These are phyloP conservation scores for Penicillium sp. DNA, from an alignment of 2,329 filamentous ascomycete genomes.

Conservation along the genomic window DNA sequence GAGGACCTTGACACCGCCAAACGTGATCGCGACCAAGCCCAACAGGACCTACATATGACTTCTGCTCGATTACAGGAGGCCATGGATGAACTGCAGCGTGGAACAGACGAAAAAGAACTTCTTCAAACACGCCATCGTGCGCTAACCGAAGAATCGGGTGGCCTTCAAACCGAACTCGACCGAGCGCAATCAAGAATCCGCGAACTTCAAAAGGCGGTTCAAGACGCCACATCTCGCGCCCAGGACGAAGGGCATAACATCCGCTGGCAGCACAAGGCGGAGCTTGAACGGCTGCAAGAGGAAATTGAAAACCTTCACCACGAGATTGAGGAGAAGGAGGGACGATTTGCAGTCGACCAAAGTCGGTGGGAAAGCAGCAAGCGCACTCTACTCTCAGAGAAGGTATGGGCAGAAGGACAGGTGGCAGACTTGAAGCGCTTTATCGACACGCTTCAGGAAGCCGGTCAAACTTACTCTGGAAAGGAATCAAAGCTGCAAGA, in stretches of 20 bases:
- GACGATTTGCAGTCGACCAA: conserved; percentile 67
- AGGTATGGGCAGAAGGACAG: conserved; percentile 65
- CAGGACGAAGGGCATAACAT: conserved; percentile 62
- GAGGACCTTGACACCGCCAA: conserved; percentile 46
- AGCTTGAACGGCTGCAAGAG: conserved; percentile 55
- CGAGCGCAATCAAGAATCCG: conserved; percentile 45
- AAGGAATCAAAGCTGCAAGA: conserved; percentile 68
- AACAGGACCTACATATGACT: conserved; percentile 43
- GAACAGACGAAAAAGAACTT: conserved; percentile 64
- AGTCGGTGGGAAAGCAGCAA: conserved; percentile 71
- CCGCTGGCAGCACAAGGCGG: conserved; percentile 53
- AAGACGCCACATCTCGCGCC: conserved; percentile 57
- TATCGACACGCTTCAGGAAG: conserved; percentile 67
- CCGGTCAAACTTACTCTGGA: conserved; percentile 64
- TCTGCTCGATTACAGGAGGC: conserved; percentile 54
- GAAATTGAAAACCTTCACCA: conserved; percentile 63
- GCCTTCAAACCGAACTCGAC: conserved; percentile 65
- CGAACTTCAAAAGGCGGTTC: conserved; percentile 51
- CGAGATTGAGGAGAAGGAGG: conserved; percentile 67
- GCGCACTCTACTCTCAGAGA: conserved; percentile 64
- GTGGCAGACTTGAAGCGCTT: conserved; percentile 67
- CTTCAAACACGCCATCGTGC: conserved; percentile 68
- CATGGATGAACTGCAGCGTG: conserved; percentile 59
- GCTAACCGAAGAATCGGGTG: conserved; percentile 63
- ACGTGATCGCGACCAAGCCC: conserved; percentile 48